phyloP scores from a whole-genome alignment of 192 early-diverging fungal genomes.

The Coemansia sp. region DNA sequence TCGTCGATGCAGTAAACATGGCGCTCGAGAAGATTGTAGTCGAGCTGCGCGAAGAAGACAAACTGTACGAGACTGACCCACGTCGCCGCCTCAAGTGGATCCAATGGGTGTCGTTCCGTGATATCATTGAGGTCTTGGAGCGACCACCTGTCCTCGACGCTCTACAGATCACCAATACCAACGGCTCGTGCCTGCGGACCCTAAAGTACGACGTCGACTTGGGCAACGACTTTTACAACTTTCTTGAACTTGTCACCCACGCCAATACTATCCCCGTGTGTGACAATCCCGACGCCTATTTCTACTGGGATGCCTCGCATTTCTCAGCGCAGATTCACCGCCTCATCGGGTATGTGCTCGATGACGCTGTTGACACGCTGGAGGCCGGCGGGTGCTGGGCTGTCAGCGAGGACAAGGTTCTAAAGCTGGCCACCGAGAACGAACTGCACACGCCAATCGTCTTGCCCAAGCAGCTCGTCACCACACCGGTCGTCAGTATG shows the following conservation, averaged over 20 bases:
- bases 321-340: slow-evolving; percentile 48
- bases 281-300: slow-evolving; percentile 49
- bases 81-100: slow-evolving; percentile 40
- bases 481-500: slow-evolving; percentile 39
- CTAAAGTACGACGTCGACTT: slow-evolving; percentile 47
- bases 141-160: slow-evolving; percentile 34
- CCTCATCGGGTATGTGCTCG: slow-evolving; percentile 41
- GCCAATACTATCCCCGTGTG: slow-evolving; percentile 51
- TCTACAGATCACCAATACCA: slow-evolving; percentile 39
- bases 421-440: slow-evolving; percentile 37
- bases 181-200: slow-evolving; percentile 34
- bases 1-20: slow-evolving; percentile 32
- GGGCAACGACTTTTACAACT: slow-evolving; percentile 54
- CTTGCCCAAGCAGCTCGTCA: slow-evolving; percentile 39
- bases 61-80: slow-evolving; percentile 30
- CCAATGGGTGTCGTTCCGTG: slow-evolving; percentile 45
- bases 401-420: slow-evolving; percentile 19
- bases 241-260: slow-evolving; percentile 50
- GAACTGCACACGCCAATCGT: slow-evolving; percentile 42
- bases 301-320: slow-evolving; percentile 52
- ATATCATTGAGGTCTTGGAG: slow-evolving; percentile 36
- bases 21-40: slow-evolving; percentile 41
- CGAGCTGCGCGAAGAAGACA: slow-evolving; percentile 41
- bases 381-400: slow-evolving; percentile 41
- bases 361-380: slow-evolving; percentile 33